Conservation (phyloP, 306 rosid genomes). For the Prunus mira region DNA sequence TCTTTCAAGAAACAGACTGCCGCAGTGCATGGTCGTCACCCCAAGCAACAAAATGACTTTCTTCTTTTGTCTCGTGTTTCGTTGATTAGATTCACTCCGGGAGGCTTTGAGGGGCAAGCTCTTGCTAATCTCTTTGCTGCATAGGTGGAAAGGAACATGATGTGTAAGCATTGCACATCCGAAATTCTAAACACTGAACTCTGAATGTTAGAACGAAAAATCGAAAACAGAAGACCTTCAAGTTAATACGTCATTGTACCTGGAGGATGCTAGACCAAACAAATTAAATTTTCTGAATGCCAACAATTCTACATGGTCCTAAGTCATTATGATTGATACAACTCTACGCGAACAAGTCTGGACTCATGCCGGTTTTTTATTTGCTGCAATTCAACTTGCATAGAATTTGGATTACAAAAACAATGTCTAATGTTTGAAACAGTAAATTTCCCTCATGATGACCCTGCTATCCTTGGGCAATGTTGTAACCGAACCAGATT, state of each 20-base stretch:
- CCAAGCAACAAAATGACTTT: conserved; percentile 50
- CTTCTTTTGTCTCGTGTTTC: conserved; percentile 39
- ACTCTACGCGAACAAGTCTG: neutral
- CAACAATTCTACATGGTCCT: neutral
- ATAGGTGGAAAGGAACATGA: conserved; percentile 12
- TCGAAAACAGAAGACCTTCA: neutral
- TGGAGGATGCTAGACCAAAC: neutral
- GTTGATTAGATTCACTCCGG: conserved; percentile 45
- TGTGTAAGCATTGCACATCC: neutral
- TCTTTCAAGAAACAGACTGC: neutral
- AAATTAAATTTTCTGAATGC: neutral
- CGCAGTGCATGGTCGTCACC: conserved; percentile 19
- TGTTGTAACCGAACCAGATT: neutral
- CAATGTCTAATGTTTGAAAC: neutral
- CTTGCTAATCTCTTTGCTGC: conserved; percentile 69
- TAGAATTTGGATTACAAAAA: no score
- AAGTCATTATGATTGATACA: neutral
- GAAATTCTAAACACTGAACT: neutral
- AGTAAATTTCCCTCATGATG: neutral
- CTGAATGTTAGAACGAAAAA: neutral
- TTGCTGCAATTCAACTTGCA: no score
- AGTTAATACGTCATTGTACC: neutral
- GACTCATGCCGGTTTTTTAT: no score
- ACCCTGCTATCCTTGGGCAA: neutral
- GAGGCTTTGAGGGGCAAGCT: conserved; percentile 44